phyloP scores from a whole-genome alignment of 495 filamentous ascomycete species.

The Friedmanniomyces simplex region DNA sequence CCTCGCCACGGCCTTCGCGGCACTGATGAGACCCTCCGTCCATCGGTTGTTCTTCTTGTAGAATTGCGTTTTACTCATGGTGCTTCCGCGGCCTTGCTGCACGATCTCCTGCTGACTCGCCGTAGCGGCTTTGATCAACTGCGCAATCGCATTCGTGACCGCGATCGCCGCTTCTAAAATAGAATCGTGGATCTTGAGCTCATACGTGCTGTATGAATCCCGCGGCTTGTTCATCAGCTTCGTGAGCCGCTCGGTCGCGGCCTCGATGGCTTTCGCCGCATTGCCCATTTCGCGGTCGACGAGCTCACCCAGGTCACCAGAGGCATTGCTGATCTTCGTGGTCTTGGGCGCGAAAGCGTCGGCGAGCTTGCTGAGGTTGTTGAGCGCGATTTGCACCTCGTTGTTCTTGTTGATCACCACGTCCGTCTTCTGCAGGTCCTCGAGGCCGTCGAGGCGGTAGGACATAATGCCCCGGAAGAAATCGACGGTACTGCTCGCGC shows the following conservation, averaged over 20 bases:
- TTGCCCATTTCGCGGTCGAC: constrained; percentile 86
- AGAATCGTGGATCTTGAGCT: constrained; percentile 85
- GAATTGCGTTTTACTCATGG: constrained; percentile 82
- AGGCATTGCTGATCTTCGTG: constrained; percentile 59
- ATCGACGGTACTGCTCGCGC: constrained; percentile 78
- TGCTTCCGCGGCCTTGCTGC: constrained; percentile 72
- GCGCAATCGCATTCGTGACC: constrained; percentile 90
- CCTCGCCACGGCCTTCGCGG: constrained; percentile 85
- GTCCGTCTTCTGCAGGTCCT: constrained; percentile 79
- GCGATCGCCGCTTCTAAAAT: constrained; percentile 91
- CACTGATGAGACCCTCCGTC: constrained; percentile 95
- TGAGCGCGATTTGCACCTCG: constrained; percentile 83
- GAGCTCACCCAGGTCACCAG: constrained; percentile 80
- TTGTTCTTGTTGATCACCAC: constrained; percentile 94
- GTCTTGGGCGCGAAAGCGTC: constrained; percentile 79
- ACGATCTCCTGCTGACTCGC: constrained; percentile 94
- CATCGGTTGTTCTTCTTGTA: constrained; percentile 99
- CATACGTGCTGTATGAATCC: constrained; percentile 92
- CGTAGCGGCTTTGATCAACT: constrained; percentile 93
- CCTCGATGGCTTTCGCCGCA: constrained; percentile 91
- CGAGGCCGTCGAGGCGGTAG: constrained; percentile 82
- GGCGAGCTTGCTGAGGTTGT: constrained; percentile 81
- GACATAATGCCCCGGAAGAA: constrained; percentile 94
- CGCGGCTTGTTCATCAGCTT: constrained; percentile 89
- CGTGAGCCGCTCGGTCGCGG: constrained; percentile 74